phyloP scores from a whole-genome alignment of 1,139 yeast species.

The Blastobotrys buckinghamii region DNA sequence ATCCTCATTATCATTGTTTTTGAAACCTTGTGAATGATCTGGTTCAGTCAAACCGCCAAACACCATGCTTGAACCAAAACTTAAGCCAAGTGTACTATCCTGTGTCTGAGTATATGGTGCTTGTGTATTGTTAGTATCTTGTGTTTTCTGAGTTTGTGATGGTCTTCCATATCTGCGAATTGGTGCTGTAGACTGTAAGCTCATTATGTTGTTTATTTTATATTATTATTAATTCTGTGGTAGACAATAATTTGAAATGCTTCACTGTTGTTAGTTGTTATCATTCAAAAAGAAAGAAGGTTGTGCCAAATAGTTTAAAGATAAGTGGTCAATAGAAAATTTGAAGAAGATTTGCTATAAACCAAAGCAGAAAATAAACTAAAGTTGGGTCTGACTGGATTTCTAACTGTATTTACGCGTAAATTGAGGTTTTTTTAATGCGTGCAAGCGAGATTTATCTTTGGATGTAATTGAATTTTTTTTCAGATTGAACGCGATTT shows the following conservation, averaged over 20 bases:
- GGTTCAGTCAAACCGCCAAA: constrained; percentile 8
- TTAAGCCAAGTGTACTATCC: background rate
- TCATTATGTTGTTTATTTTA: background rate
- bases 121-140: background rate
- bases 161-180: constrained; percentile 5
- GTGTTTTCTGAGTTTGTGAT: background rate
- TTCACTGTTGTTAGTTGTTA: no score
- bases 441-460: no score
- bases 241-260: no score
- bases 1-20: background rate
- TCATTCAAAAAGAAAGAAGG: no score
- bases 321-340: no score
- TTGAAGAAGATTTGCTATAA: no score
- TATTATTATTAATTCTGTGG: no score
- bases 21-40: background rate
- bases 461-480: no score
- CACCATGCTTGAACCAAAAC: constrained; percentile 4
- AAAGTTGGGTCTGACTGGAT: no score
- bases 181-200: constrained; percentile 1
- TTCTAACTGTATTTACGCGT: background rate
- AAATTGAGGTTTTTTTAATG: background rate
- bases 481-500: no score
- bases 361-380: no score
- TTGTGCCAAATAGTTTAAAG: no score
- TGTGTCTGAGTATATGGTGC: background rate